These are phyloP conservation scores for Sclerotinia borealis DNA, from an alignment of 2,329 filamentous ascomycete genomes.

Conservation along the genomic window DNA sequence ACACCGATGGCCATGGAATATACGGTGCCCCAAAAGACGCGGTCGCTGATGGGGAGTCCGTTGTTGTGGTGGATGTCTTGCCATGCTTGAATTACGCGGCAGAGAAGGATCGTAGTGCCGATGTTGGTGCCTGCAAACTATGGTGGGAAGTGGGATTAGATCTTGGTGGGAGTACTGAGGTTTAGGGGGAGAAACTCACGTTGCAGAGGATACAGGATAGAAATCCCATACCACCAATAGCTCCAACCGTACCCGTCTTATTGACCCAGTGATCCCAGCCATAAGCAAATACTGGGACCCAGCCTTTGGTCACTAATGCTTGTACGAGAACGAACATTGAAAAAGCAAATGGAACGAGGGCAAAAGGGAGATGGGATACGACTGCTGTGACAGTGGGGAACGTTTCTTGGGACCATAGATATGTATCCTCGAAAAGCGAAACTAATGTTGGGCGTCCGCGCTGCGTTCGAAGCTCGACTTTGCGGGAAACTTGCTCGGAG, in stretches of 20 bases:
- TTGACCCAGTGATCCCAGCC: constrained; percentile 69
- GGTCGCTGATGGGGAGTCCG: constrained; percentile 48
- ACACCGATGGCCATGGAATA: constrained; percentile 71
- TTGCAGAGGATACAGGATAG: constrained; percentile 66
- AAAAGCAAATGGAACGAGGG: constrained; percentile 65
- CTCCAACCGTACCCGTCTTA: constrained; percentile 62
- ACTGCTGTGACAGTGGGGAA: constrained; percentile 66
- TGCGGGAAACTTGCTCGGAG: constrained; percentile 10
- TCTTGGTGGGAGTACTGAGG: not conserved
- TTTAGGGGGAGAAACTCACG: constrained; percentile 42
- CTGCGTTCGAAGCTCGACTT: not conserved
- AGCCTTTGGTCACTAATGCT: constrained; percentile 65
- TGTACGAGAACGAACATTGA: constrained; percentile 72
- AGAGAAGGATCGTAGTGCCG: constrained; percentile 67
- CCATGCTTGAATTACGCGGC: constrained; percentile 65
- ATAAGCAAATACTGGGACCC: constrained; percentile 66
- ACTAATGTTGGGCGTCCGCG: constrained; percentile 43
- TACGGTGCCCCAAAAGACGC: constrained; percentile 67
- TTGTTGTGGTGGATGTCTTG: constrained; percentile 48
- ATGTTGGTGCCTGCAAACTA: constrained; percentile 75
- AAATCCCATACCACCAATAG: constrained; percentile 67
- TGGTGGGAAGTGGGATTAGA: constrained; percentile 15
- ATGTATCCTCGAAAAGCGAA: constrained; percentile 41
- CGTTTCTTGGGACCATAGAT: constrained; percentile 59
- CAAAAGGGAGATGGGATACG: constrained; percentile 57